phyloP scores from a whole-genome alignment of 352 stramenopile species.

The Pythium rishiriense region DNA sequence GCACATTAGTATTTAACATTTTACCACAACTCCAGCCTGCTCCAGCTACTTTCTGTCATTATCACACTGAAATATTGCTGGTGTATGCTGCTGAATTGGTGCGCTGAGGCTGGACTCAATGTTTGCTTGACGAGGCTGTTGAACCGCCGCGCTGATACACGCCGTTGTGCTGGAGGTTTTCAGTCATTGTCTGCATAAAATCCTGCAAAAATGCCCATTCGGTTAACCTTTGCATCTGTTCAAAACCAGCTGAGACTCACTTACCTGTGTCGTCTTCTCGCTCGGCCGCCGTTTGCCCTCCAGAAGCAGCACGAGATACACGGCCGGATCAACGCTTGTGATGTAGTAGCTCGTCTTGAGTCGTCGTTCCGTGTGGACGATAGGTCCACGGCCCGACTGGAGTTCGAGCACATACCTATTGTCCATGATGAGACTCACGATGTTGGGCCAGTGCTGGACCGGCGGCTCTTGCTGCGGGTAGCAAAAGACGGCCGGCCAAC shows the following conservation, averaged over 20 bases:
- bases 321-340: slow-evolving; percentile 62
- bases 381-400: slow-evolving; percentile 10
- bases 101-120: too few relatives aligned
- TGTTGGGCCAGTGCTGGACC: slow-evolving; percentile 82
- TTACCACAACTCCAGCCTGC: not conserved
- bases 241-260: not conserved
- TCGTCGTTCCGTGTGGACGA: slow-evolving; percentile 68
- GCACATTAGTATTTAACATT: slow-evolving; percentile 26
- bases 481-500: slow-evolving; percentile 82
- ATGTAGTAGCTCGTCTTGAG: slow-evolving; percentile 79
- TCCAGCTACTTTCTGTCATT: not conserved
- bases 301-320: slow-evolving; percentile 72
- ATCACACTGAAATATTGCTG: not conserved
- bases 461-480: slow-evolving; percentile 65
- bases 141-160: slow-evolving; percentile 45
- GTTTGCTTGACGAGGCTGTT: slow-evolving; percentile 7
- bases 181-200: slow-evolving; percentile 80
- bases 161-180: slow-evolving; percentile 75
- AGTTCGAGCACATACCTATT: slow-evolving; percentile 53
- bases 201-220: slow-evolving; percentile 36
- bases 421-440: slow-evolving; percentile 88
- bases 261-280: slow-evolving; percentile 72
- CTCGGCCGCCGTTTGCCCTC: slow-evolving; percentile 68
- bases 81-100: too few relatives aligned
- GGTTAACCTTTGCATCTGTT: not conserved